Base-by-base conservation (phyloP, 495 filamentous ascomycete genomes). In the Aspergillus haitiensis region DNA sequence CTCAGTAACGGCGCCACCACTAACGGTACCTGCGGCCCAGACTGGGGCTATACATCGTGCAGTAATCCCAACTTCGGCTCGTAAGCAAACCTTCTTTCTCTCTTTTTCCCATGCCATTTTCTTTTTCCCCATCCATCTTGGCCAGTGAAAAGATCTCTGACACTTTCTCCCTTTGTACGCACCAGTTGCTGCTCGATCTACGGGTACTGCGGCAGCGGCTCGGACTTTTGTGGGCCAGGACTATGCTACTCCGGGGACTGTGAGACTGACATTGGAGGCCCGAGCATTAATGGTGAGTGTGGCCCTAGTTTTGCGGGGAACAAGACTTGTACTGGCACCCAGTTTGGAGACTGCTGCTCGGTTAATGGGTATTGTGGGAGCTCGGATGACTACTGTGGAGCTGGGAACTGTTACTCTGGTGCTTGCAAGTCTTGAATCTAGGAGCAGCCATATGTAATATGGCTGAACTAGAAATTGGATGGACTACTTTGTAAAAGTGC, bases 281-380 rank as follows among this genome's bases (percentile, higher is more conserved):
- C 58, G 5, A 55, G 51, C 18, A 55, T 55, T 42, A 60, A 55
- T 49, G 51, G 58, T 1, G 58, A 60, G 44, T 60, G 58, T 55
- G 58, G 58, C 16, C 51, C 58, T n/a, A 60, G 33, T 15, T 55
- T 60, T 49, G 51, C 58, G 11, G 58, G 58, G 8, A 55, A 50
- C 52, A 60, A 60, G 51, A 55, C 58, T 55, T 60, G 44, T 55
- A 49, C 58, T 49, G 51, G 58, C 7, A 60, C 51, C 18, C 58
- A 60, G 33, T 60, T 60, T 55, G 51, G 51, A 49, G 34, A 55
- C 44, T 60, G 51, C 52, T 60, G 51, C 58, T 60, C 44, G 11
- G 33, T 55, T 3, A 40, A n/a, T 42, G 58, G 58, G 40, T 60
- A 60, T 42, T 60, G 51, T 40, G 51, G 58, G 33, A 55, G 52